phyloP scores from a whole-genome alignment of 306 rosid species.

The Biancaea sappan region DNA sequence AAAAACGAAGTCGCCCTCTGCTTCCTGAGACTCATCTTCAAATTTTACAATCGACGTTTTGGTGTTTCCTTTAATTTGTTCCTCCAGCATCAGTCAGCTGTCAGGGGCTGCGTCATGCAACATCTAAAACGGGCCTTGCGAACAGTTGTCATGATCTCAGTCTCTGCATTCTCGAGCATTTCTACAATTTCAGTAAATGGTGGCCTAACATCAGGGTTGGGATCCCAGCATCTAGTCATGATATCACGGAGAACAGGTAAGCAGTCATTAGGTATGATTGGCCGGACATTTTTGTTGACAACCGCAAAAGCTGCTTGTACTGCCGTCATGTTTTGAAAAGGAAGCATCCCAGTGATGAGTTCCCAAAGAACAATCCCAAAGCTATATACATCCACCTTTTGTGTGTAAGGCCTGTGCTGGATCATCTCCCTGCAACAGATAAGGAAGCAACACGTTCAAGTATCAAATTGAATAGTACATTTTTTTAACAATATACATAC shows the following conservation, averaged over 20 bases:
- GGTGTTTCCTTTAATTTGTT: slow-evolving; percentile 37
- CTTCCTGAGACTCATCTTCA: slow-evolving; percentile 43
- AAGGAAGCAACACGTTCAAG: slow-evolving; percentile 14
- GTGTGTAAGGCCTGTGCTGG: slow-evolving; percentile 98
- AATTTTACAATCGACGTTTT: slow-evolving; percentile 44
- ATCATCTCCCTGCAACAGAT: slow-evolving; percentile 88
- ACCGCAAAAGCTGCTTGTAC: slow-evolving; percentile 99
- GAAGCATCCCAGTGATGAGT: slow-evolving; percentile 95
- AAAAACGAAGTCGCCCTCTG: slow-evolving; percentile 48
- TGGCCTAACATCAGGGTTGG: slow-evolving; percentile 95
- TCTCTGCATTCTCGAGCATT: slow-evolving; percentile 94
- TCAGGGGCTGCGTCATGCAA: slow-evolving; percentile 91
- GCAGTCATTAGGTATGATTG: slow-evolving; percentile 81
- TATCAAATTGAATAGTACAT: slow-evolving; percentile 7
- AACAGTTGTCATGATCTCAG: slow-evolving; percentile 85
- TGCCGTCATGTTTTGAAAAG: slow-evolving; percentile 98
- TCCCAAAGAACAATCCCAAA: slow-evolving; percentile 99
- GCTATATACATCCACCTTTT: slow-evolving; percentile 94
- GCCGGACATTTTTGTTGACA: slow-evolving; percentile 87
- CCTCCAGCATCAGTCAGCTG: slow-evolving; percentile 68
- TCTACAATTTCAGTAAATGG: slow-evolving; percentile 77
- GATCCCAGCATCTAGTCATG: slow-evolving; percentile 98
- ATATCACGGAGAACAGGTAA: slow-evolving; percentile 85
- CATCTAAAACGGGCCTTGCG: slow-evolving; percentile 98
- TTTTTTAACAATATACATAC: no score